Evolutionary conservation across 116 monocot genomes (phyloP), one percentile per base, ranked within the genome.

Genomic region (Iris pallida): DNA sequence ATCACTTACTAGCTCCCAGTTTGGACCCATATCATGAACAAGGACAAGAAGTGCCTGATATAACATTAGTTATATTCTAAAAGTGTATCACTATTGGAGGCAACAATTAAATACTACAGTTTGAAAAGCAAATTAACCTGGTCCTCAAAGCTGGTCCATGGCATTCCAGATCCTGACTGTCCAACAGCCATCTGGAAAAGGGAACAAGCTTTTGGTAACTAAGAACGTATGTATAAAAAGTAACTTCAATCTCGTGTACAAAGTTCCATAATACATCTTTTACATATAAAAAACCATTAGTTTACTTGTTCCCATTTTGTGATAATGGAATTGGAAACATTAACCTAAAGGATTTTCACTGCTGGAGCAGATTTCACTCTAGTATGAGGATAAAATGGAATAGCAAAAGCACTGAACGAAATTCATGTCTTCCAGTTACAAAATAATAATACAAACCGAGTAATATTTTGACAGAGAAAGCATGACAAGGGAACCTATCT

Each of bases 1-100:
- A 80, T 98, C 98, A 70, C 98, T 93, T n/a, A 98, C 73, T 20
- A 98, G 80, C 76, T 98, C 98, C 98, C 98, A 98, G 70, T 98
- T 93, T 68, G 90, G 81, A 58, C 98, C 98, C 98, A 98, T 77
- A 80, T 98, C 98, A 79, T 98, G 98, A 80, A 98, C 98, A 81
- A 98, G 89, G 76, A 93, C 93, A 74, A 98, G 90, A 78, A 98
- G 98, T 44, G 90, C 90, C 98, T 98, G 77, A 46, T 40, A 65
- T 44, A 65, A 76, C 30, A 71, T 58, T 16, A 64, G 13, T 43
- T 58, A 68, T 20, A 48, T 41, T 55, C 61, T 17, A 70, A 11
- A 59, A 40, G 0, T 54, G 15, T 2, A 14, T 51, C 16, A 16
- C 12, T 16, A 5, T 40, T 16, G 19, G 2, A 53, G 47, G 55